Evolutionary conservation across 345 rosid species (phyloP), one percentile per base, ranked within the genome.

Genomic region (Eutrema heterophyllum): DNA sequence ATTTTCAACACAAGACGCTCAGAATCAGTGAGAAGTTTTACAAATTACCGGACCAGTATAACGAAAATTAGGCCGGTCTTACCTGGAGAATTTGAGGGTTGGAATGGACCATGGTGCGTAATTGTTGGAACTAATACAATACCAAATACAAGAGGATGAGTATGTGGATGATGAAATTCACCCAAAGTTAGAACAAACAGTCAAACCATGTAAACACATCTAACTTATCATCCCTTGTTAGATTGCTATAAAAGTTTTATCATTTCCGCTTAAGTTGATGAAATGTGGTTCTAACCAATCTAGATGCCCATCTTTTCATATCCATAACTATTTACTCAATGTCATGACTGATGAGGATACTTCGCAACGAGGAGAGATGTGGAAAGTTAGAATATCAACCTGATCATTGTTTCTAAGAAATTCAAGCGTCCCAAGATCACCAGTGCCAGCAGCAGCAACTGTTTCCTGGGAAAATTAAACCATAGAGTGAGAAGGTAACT

Each of bases 81-180:
- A 89, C 98, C 97, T 94, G 98, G 54, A 94, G 83, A 80, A 95
- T 95, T 77, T 89, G 97, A 21, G 99, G 99, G 83, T 95, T 95
- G 72, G 93, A 82, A 79, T 92, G 97, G 63, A 95, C 99, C 97
- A 92, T 89, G 65, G 92, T 80, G 4, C 97, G 96, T 86, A 95
- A 78, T 41, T 93, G 86, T 84, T 89, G 97, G 81, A 95, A 95
- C 99, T 94, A 67, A 48, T 76, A 69, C 44, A 67, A 58, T 43
- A 66, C 40, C 49, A 66, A 30, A 39, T 12, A 55, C 61, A 77
- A 64, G 51, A 55, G 33, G 54, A 70, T 70, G 13, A 70, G 67
- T 54, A 30, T 15, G 56, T 35, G 21, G 46, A 48, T 48, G 46
- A 48, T 48, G 45, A 16, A 55, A 39, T 15, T 39, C 53, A 59